Base-by-base conservation (phyloP, 106 monocot genomes). In the Acanthochlamys bracteata region DNA sequence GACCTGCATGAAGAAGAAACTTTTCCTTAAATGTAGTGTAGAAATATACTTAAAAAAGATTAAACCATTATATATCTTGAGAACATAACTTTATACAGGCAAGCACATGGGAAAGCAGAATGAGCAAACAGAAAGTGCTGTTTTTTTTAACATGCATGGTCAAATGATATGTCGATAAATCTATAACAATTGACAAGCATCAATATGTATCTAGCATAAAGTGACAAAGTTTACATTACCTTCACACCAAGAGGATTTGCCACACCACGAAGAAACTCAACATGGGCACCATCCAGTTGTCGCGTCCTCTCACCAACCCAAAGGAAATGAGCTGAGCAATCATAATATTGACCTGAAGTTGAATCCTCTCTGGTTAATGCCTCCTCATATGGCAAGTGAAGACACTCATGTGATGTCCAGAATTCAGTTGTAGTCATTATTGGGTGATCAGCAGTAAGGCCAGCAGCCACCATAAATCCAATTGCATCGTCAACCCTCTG, bases 331-430 rank as follows among this genome's bases (percentile, higher is more conserved):
- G 82, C 86, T 24, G 86, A 86, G 63, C 82, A 86, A 55, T 86
- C 82, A 70, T 86, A 86, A 59, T 72, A 79, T 40, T 10, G 69
- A 8, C 82, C 86, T 1, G 82, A 73, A 10, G 82, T 86, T 7
- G 86, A 86, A 49, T 86, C 86, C 24, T 78, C 69, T 52, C 82
- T 75, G 0, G 86, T 82, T 61, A 86, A 57, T 63, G 86, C 78
- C 55, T 86, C 78, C 65, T 86, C 86, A 66, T 82, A 86, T 14
- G 79, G 78, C 7, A 86, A 58, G 47, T 66, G 82, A 64, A 86
- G 86, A 42, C 82, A 86, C 24, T 86, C 86, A 49, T 86, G 86
- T 13, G 82, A 86, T 57, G 86, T 86, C 77, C 81, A 85, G 61
- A 81, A 81, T 6, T 81, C 81, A 22, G 85, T 62, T 54, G 81